phyloP scores from a whole-genome alignment of 352 stramenopile species.

The Pythium insidiosum region DNA sequence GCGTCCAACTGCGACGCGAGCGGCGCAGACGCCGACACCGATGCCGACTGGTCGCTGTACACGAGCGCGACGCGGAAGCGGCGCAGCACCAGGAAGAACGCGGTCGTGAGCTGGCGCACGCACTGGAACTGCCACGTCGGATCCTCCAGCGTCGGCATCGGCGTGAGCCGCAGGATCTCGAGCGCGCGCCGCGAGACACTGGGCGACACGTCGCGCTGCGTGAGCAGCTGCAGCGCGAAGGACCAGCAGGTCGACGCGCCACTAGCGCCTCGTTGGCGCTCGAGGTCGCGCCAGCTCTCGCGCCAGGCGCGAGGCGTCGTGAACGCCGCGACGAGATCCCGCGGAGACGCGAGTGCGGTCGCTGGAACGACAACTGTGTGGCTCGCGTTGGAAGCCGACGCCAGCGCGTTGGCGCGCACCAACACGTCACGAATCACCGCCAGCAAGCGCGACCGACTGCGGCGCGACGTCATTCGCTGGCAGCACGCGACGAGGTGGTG shows the following conservation, averaged over 20 bases:
- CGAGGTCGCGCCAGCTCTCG: constrained; percentile 27
- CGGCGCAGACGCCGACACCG: no score
- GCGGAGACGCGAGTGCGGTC: no score
- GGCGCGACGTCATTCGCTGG: no score
- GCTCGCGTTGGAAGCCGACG: no score
- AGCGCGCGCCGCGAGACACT: no score
- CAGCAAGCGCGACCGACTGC: constrained; percentile 6
- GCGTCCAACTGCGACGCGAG: constrained; percentile 24
- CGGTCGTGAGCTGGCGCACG: constrained; percentile 37
- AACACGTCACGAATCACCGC: constrained; percentile 2
- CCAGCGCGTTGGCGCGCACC: no score
- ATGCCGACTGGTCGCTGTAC: not conserved
- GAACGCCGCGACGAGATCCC: constrained; percentile 25
- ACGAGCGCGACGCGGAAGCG: constrained; percentile 28
- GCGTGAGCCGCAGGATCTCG: constrained; percentile 33
- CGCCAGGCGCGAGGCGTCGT: constrained; percentile 20
- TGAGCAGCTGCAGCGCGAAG: constrained; percentile 28
- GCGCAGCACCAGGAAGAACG: constrained; percentile 50
- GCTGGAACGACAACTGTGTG: no score
- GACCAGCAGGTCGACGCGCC: constrained; percentile 45
- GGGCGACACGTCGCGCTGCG: no score
- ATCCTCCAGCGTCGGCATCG: constrained; percentile 64
- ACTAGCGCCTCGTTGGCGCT: constrained; percentile 34
- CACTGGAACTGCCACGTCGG: constrained; percentile 69
- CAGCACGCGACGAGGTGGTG: no score